Conservation (phyloP, 2,329 filamentous ascomycete species). For the Colletotrichum scovillei region DNA sequence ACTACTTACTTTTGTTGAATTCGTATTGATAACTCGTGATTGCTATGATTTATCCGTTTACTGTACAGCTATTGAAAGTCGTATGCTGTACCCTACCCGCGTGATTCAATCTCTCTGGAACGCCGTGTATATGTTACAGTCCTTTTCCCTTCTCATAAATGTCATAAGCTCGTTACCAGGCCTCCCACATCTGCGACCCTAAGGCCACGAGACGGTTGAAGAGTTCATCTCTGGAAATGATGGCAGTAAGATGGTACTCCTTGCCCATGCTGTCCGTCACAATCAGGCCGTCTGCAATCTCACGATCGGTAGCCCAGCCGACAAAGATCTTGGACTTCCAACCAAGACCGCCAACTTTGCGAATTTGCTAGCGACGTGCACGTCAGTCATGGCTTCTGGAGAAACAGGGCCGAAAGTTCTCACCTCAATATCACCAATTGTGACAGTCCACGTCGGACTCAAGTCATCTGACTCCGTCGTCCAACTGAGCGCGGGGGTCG, state of each 20-base stretch:
- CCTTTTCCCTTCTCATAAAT: background rate
- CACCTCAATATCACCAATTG: slow-evolving; percentile 72
- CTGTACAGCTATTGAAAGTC: background rate
- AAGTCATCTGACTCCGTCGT: slow-evolving; percentile 65
- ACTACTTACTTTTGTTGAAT: too few species aligned
- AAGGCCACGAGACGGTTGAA: slow-evolving; percentile 84
- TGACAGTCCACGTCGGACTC: slow-evolving; percentile 75
- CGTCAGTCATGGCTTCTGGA: background rate
- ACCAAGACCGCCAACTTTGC: slow-evolving; percentile 83
- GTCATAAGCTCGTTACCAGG: slow-evolving; percentile 60
- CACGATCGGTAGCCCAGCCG: slow-evolving; percentile 79
- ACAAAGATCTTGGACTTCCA: slow-evolving; percentile 89
- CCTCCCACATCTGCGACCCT: slow-evolving; percentile 86
- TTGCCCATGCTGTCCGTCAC: slow-evolving; percentile 69
- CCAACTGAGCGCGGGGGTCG: slow-evolving; percentile 75
- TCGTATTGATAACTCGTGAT: too few species aligned
- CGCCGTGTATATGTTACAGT: background rate
- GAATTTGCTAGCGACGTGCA: slow-evolving; percentile 62
- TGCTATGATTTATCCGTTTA: background rate
- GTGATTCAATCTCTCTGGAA: background rate
- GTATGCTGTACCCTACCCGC: background rate
- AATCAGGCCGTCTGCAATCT: slow-evolving; percentile 81
- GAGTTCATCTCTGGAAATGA: slow-evolving; percentile 78
- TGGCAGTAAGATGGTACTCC: slow-evolving; percentile 74
- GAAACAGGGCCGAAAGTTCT: background rate